phyloP scores from a whole-genome alignment of 371 early-diverging fungal genomes.

The Mucor plumbeus region DNA sequence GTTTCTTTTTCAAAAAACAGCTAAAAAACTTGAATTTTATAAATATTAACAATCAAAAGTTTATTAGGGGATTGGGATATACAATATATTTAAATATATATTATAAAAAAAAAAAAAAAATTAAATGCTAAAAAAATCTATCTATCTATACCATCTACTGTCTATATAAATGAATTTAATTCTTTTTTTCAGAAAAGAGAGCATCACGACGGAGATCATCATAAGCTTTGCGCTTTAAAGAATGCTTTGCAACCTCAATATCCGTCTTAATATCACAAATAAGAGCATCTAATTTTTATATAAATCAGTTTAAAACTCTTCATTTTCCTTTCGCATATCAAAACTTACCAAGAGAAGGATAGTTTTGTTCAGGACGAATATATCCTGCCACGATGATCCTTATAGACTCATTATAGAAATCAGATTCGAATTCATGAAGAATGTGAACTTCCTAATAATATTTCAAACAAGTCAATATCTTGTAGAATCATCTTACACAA shows the following conservation, averaged over 20 bases:
- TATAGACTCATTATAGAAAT: conserved; percentile 91
- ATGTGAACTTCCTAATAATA: conserved; percentile 89
- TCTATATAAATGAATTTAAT: background rate
- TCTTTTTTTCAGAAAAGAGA: conserved; percentile 14
- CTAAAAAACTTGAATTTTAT: background rate
- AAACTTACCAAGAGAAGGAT: conserved; percentile 76
- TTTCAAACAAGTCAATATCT: background rate
- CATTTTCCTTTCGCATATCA: too few species aligned
- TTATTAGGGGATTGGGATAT: background rate
- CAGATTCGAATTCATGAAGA: conserved; percentile 81
- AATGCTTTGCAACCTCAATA: conserved; percentile 80
- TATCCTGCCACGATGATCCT: conserved; percentile 88
- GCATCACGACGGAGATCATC: conserved; percentile 30
- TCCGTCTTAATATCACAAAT: conserved; percentile 91
- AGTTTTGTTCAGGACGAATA: conserved; percentile 92
- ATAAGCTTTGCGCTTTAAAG: conserved; percentile 62
- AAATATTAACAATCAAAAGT: background rate
- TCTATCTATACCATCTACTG: background rate
- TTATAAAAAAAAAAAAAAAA: too few species aligned
- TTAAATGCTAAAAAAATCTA: background rate
- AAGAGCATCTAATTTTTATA: conserved; percentile 13
- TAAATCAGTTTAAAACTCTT: background rate
- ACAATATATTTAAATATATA: background rate
- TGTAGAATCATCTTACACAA: background rate
- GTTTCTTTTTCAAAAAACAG: background rate